Percentiles rank a stretch among this genome's conserved stretches.
phyloP scores from a whole-genome alignment of 257 asterid genomes.

The Vinca minor region DNA sequence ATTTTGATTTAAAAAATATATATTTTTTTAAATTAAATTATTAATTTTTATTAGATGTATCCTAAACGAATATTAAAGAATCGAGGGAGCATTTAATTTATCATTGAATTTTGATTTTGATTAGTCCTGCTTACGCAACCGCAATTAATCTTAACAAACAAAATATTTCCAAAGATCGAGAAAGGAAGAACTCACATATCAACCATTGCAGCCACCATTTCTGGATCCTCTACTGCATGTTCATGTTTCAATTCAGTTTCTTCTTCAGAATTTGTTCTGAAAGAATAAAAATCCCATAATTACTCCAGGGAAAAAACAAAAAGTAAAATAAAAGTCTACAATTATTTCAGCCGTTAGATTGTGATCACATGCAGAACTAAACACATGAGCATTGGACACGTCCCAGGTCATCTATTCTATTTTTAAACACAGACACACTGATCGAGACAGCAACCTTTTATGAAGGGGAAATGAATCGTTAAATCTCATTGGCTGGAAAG shows the following conservation, averaged over 20 bases:
- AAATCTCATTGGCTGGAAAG: too few relatives aligned
- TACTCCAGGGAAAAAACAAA: not conserved
- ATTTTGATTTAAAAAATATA: too few relatives aligned
- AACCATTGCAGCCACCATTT: conserved; percentile 57
- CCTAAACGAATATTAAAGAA: too few relatives aligned
- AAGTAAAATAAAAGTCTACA: not conserved
- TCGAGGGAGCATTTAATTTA: too few relatives aligned
- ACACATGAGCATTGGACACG: not conserved
- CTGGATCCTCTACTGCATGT: conserved; percentile 65
- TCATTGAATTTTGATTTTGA: conserved; percentile 15
- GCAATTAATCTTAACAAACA: conserved; percentile 1
- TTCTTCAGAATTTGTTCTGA: too few relatives aligned
- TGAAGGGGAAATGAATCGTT: not conserved
- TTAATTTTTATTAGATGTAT: conserved; percentile 17
- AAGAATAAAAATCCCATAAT: not conserved
- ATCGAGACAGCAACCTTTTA: conserved; percentile 3
- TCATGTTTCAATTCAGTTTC: conserved; percentile 35
- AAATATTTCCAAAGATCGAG: not conserved
- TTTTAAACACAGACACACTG: conserved; percentile 1
- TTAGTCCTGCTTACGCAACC: conserved; percentile 6
- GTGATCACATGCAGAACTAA: too few relatives aligned
- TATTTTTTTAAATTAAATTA: too few relatives aligned
- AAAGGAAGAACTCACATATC: conserved; percentile 40
- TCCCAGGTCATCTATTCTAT: not conserved
- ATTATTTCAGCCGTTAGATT: not conserved